Percentiles rank a stretch among this genome's conserved stretches.
Evolutionary conservation across 2,329 filamentous ascomycete species (phyloP).

Genomic region (Hypomyces perniciosus): DNA sequence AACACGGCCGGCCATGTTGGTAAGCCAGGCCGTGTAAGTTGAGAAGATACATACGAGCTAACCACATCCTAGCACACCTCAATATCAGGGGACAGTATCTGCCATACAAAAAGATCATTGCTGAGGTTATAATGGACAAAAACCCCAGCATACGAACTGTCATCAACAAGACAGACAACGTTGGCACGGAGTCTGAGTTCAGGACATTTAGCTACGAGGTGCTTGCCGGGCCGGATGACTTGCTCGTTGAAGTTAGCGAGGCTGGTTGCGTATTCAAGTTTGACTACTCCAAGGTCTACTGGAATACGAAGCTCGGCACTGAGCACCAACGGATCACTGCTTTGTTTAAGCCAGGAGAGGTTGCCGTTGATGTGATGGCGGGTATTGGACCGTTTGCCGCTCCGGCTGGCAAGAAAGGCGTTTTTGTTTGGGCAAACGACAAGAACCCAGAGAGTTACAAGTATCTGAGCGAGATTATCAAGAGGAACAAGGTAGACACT

Average conservation of each 20-base stretch:
- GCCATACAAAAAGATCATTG: conserved; percentile 82
- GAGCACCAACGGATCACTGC: conserved; percentile 79
- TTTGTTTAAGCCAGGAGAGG: conserved; percentile 75
- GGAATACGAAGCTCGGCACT: conserved; percentile 86
- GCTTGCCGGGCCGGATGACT: conserved; percentile 71
- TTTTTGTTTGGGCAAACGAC: conserved; percentile 96
- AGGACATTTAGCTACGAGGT: conserved; percentile 92
- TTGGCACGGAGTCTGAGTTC: conserved; percentile 79
- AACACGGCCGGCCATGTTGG: conserved; percentile 83
- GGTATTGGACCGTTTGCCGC: conserved; percentile 94
- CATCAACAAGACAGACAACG: conserved; percentile 91
- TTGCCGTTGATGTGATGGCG: conserved; percentile 94
- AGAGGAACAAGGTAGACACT: conserved; percentile 66
- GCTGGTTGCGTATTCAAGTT: conserved; percentile 83
- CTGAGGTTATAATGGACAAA: conserved; percentile 82
- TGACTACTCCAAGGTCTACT: conserved; percentile 95
- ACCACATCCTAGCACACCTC: conserved; percentile 59
- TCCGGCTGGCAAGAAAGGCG: conserved; percentile 80
- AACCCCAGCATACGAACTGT: conserved; percentile 77
- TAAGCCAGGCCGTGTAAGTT: conserved; percentile 32
- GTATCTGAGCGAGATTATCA: conserved; percentile 63
- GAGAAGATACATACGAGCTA: neutral
- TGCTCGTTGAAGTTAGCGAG: conserved; percentile 78
- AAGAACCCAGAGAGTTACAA: conserved; percentile 85
- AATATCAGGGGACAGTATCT: conserved; percentile 81